Conservation (phyloP, 805 yeast genomes). For the Cyberlindnera saturnus region DNA sequence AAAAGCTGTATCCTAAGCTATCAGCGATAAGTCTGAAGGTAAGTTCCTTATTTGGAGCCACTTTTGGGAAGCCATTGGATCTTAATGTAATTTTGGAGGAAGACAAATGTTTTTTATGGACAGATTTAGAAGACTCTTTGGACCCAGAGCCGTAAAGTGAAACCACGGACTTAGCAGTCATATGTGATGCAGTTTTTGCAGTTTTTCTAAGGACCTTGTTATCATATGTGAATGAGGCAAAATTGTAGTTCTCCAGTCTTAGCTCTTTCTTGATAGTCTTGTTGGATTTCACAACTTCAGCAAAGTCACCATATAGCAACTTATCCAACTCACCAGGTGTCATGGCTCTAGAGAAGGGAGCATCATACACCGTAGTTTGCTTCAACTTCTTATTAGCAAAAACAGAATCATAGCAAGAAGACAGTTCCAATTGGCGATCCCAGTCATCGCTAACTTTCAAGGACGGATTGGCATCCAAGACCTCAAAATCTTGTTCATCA, state of each 20-base stretch:
- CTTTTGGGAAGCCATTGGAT: conserved; percentile 32
- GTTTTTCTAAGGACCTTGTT: conserved; percentile 11
- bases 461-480: conserved; percentile 36
- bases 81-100: conserved; percentile 22
- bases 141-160: conserved; percentile 2
- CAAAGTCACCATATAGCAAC: conserved; percentile 42
- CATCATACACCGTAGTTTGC: conserved; percentile 18
- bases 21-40: conserved; percentile 27
- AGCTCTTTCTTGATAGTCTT: conserved; percentile 25
- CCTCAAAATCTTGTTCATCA: conserved; percentile 39
- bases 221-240: conserved; percentile 18
- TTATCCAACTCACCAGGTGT: conserved; percentile 38
- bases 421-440: conserved; percentile 56
- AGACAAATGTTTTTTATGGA: conserved; percentile 22
- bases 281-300: conserved; percentile 25
- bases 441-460: conserved; percentile 53
- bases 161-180: conserved; percentile 1
- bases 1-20: conserved; percentile 10
- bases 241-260: conserved; percentile 19
- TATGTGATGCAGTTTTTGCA: conserved; percentile 4
- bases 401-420: conserved; percentile 26
- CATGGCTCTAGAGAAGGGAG: conserved; percentile 16
- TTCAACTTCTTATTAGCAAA: conserved; percentile 14
- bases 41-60: conserved; percentile 24
- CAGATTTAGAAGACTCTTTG: conserved; percentile 6